Base-by-base conservation (phyloP, 306 rosid species). In the Herpetospermum pedunculosum region DNA sequence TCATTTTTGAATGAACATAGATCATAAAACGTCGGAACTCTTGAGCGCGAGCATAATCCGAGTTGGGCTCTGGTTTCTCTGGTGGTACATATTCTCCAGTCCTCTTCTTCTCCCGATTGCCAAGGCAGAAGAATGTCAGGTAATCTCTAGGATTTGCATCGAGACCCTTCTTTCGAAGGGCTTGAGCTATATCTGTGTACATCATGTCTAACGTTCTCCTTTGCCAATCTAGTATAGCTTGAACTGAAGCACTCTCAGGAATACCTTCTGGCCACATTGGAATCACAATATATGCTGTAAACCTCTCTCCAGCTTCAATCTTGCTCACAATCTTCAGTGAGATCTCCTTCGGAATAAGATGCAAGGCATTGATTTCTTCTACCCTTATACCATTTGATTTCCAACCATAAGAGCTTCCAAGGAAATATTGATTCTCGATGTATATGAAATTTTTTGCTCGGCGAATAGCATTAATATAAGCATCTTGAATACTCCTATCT, bases 231-330 rank as follows among this genome's bases (percentile, higher is more conserved):
- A 93, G 34, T 69, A 91, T 93, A 21, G 96, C 96, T 38, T 89
- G 98, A 78, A 89, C 91, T 29, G 96, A 89, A 48, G 4, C 88
- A 75, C 96, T 93, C 70, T 89, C 92, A 15, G 98, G 98, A 23
- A 83, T 59, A 40, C 97, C 96, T 84, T 94, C 92, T 46, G 97
- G 98, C 96, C 98, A 94, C 97, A 89, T 88, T 67, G 95, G 98
- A 38, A 94, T 81, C 21, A 93, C 92, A 80, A 91, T 68, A 81
- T 91, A 94, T 21, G 84, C 92, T 6, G 74, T 37, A 65, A 93
- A 93, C 49, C 92, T 84, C 75, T 93, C 87, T 28, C 85, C 83
- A 5, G 91, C 88, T 85, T 91, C 94, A 71, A 93, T 93, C 83
- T 93, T 91, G 77, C 92, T 89, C 30, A 93, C 85, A 81, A 93